Evolutionary conservation across 176 grass and related monocot genomes (phyloP), one percentile per base, ranked within the genome.

Genomic region (Saccharum officinarum): DNA sequence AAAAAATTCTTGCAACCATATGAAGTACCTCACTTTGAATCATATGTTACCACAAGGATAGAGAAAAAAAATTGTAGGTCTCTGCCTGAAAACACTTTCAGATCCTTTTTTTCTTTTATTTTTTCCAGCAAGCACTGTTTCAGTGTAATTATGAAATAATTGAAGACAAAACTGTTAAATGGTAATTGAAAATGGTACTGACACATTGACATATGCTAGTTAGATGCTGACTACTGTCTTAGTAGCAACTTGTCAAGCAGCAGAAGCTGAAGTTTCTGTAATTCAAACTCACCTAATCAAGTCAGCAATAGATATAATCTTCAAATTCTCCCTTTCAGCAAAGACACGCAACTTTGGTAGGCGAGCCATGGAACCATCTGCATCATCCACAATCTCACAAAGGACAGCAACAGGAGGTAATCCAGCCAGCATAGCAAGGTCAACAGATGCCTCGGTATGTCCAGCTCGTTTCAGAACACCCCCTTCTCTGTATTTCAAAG

Each of bases 221-320:
- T 73, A 67, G 50, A 10, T 80, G 25, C 28, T 4, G 15, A 71
- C 44, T 72, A 64, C 34, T 74, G 33, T 66, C 72, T 37, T 76
- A 67, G 33, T 30, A 26, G 47, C 62, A 77, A 42, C 62, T 42
- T 38, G 25, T 80, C 14, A 79, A 28, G n/a, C 38, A 85, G 76
- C 44, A 64, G 64, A 73, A 71, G 52, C 67, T 60, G 22, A 67
- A 38, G 42, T 64, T 76, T 77, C 11, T 57, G n/a, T 44, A 54
- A 26, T 25, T 25, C 60, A 13, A 69, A 67, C 85, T 87, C 77
- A 91, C 93, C 93, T 88, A 82, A 95, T 90, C 88, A 95, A 89
- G 83, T 97, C 94, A 82, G 94, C 94, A 91, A 97, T 97, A 17
- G 94, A 94, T 76, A 97, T 54, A 76, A 97, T 97, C 80, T 97